phyloP scores from a whole-genome alignment of 768 basidiomycete genomes.

The Russula foetens region DNA sequence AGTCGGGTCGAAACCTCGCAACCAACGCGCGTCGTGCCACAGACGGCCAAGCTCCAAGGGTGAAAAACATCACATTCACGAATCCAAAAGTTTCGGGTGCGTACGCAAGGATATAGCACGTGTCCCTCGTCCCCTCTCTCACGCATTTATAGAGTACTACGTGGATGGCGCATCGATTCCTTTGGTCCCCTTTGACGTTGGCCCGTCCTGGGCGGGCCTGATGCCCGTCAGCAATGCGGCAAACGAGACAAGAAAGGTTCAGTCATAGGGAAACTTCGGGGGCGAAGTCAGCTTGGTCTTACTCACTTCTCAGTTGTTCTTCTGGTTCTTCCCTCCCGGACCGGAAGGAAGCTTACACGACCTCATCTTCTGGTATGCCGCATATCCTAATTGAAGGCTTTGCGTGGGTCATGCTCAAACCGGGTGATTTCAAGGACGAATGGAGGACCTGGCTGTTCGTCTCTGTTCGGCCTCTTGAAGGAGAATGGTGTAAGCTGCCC shows the following conservation, averaged over 20 bases:
- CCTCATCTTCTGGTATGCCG: constrained; percentile 60
- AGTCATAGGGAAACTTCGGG: background rate
- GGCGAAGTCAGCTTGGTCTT: background rate
- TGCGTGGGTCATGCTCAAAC: background rate
- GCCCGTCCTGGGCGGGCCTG: constrained; percentile 68
- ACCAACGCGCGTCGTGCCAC: background rate
- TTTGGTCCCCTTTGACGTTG: constrained; percentile 62
- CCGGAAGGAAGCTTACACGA: constrained; percentile 64
- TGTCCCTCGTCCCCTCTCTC: background rate
- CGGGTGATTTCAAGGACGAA: constrained; percentile 46
- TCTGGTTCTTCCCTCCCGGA: constrained; percentile 80
- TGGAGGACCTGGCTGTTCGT: constrained; percentile 73
- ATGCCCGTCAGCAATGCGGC: constrained; percentile 54
- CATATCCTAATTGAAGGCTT: constrained; percentile 2
- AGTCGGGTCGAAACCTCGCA: background rate
- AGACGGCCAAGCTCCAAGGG: constrained; percentile 10
- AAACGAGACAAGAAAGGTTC: constrained; percentile 63
- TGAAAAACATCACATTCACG: constrained; percentile 64
- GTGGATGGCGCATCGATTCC: constrained; percentile 62
- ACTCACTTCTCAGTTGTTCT: constrained; percentile 47
- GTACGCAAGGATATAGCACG: background rate
- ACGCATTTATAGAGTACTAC: constrained; percentile 44
- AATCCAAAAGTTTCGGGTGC: constrained; percentile 59
- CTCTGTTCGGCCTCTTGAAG: constrained; percentile 61
- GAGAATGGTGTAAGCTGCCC: constrained; percentile 58